Evolutionary conservation across 495 filamentous ascomycete genomes (phyloP), one percentile per base, ranked within the genome.

Genomic region (Podospora bellae-mahoneyi): DNA sequence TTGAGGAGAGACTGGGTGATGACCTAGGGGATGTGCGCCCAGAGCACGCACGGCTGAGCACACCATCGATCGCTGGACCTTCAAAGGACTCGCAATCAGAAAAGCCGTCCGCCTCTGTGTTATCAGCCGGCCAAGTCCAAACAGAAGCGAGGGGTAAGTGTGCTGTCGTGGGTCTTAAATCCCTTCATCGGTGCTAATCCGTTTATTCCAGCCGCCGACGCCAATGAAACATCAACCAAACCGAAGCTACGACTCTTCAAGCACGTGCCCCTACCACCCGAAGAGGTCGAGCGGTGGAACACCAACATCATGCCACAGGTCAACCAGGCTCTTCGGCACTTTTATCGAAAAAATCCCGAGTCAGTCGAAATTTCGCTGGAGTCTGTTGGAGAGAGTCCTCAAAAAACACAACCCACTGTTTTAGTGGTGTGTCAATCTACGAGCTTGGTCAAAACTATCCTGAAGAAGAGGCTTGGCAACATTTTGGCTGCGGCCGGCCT

Each of bases 381-480:
- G 75, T 91, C 90, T 74, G 87, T 91, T 34, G 91, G 91, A 64
- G 89, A 91, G 61, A 84, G 85, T 0, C 76, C 84, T 2, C 85
- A 90, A 62, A 84, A 82, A 16, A 89, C 89, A 5, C 86, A 84
- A 68, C 91, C 90, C 6, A 93, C 91, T 0, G 89, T 92, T 2
- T 85, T 90, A n/a, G 88, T 93, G 16, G 85, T 90, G 18, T 93
- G 91, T 71, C 86, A 84, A 0, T 92, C 89, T 23, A 89, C 90
- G 3, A 84, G 85, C 66, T 91, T 89, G 72, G 90, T 92, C 58
- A 80, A 88, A 39, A 85, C 86, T 10, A 90, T 90, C 4, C 66
- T 93, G 32, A 90, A 90, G 74, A 90, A 90, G 74, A 87, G 88
- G 71, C 85, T 92, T 32, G 83, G 78, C 5, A 67, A 71, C 5